Evolutionary conservation across 441 rosid genomes (phyloP), one percentile per base, ranked within the genome.

Genomic region (Arabidopsis lyrata): DNA sequence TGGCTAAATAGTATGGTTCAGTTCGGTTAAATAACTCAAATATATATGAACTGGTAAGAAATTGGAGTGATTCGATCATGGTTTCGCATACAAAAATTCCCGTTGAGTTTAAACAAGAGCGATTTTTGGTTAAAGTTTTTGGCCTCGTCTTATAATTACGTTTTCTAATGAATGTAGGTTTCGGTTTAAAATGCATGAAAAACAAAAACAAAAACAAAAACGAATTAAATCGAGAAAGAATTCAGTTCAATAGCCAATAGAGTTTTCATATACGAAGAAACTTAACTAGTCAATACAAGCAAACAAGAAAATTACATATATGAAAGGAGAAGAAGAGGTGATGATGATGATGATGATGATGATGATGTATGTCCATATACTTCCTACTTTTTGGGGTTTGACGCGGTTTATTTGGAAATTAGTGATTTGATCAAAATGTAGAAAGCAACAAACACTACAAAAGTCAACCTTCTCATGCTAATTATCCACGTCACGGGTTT

Each of bases 401-500:
- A 49, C 29, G 54, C 54, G 54, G 54, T 20, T 34, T 42, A 42
- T 14, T 63, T 63, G 48, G 44, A 34, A 32, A n/a, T 24, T 14
- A 57, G 58, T 64, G 50, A 56, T 56, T 6, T 45, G 34, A 12
- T 65, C 34, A 65, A 47, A 12, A 16, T 56, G 50, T 53, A 36
- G 68, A 65, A 56, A 52, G 24, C 10, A 13, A 48, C 35, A 27
- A 12, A 48, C 35, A 29, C 35, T 27, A 44, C 14, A 9, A 18
- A 9, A 66, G 72, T 74, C 77, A 74, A 38, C 61, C 72, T 57
- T 74, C 52, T 66, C 36, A 48, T 57, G 72, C 66, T 48, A 10
- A 14, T 5, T 35, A n/a, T 22, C 11, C 38, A 42, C 31, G 48
- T 64, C 57, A 44, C 24, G 36, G 27, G 42, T 20, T 53, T 63